Percentiles rank a stretch among this genome's conserved stretches.
phyloP scores from a whole-genome alignment of 169 alveolate species.

The Theileria parva region DNA sequence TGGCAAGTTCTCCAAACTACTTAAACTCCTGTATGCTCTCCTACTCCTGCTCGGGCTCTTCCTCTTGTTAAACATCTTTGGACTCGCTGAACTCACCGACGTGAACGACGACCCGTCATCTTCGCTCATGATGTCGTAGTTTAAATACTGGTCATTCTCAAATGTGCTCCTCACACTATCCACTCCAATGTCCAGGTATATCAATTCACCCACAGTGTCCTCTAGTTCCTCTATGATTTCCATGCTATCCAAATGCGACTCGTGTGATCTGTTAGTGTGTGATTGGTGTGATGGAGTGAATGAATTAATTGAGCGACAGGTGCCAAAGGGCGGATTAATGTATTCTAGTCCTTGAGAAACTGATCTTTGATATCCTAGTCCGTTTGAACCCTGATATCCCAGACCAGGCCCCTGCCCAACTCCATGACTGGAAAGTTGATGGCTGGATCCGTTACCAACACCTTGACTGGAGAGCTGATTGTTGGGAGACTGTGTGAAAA shows the following conservation, averaged over 20 bases:
- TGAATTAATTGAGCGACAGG: no score
- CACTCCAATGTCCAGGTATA: not conserved
- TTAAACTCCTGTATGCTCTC: not conserved
- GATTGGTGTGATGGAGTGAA: no score
- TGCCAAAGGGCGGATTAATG: no score
- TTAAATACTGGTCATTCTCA: slow-evolving; percentile 59
- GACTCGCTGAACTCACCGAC: slow-evolving; percentile 15
- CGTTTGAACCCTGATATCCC: no score
- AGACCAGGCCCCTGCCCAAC: no score
- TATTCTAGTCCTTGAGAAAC: no score
- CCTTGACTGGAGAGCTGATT: no score
- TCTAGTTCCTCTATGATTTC: not conserved
- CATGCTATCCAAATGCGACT: not conserved
- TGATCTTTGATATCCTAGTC: no score
- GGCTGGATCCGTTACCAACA: no score
- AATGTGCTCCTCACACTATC: slow-evolving; percentile 33
- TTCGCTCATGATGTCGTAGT: slow-evolving; percentile 26
- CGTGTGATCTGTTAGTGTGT: not conserved
- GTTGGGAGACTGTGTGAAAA: slow-evolving; percentile 7
- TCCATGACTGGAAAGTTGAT: no score
- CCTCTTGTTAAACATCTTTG: slow-evolving; percentile 27
- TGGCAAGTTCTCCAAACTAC: slow-evolving; percentile 11
- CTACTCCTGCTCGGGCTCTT: slow-evolving; percentile 27
- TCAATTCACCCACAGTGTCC: not conserved
- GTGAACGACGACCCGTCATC: slow-evolving; percentile 31